These are phyloP conservation scores for Backusella macrospora DNA, from an alignment of 192 early-diverging fungal genomes.

Conservation along the genomic window DNA sequence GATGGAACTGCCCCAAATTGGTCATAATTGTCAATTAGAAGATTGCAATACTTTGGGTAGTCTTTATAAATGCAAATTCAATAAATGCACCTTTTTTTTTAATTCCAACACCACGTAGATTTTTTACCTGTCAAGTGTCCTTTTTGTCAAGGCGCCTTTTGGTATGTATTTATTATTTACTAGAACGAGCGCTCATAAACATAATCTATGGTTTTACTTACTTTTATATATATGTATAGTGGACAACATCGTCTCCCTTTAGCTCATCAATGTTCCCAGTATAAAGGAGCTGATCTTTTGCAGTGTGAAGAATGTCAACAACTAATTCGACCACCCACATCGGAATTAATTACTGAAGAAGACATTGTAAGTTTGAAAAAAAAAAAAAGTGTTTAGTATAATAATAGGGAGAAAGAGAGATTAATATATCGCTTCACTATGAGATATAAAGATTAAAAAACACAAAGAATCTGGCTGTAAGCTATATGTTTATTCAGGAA, in stretches of 20 bases:
- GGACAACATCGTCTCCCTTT: constrained; percentile 12
- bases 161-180: neutral
- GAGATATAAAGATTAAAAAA: neutral
- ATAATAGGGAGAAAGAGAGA: too few species aligned
- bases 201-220: neutral
- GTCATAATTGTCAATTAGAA: constrained; percentile 15
- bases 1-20: constrained; percentile 28
- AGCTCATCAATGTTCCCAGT: constrained; percentile 9
- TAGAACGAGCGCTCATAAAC: neutral
- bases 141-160: constrained; percentile 13
- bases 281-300: constrained; percentile 5
- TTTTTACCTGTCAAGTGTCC: constrained; percentile 22
- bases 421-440: neutral
- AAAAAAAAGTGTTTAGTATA: neutral
- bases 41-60: constrained; percentile 20
- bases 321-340: neutral
- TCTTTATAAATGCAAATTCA: neutral
- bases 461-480: constrained; percentile 16
- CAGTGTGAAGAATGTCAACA: constrained; percentile 17
- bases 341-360: neutral
- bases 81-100: neutral
- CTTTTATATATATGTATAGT: constrained; percentile 10
- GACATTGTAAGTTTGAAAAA: neutral
- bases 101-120: neutral
- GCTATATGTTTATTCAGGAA: neutral